Base-by-base conservation (phyloP, 2,329 filamentous ascomycete genomes). In the Hirsutella thompsonii region DNA sequence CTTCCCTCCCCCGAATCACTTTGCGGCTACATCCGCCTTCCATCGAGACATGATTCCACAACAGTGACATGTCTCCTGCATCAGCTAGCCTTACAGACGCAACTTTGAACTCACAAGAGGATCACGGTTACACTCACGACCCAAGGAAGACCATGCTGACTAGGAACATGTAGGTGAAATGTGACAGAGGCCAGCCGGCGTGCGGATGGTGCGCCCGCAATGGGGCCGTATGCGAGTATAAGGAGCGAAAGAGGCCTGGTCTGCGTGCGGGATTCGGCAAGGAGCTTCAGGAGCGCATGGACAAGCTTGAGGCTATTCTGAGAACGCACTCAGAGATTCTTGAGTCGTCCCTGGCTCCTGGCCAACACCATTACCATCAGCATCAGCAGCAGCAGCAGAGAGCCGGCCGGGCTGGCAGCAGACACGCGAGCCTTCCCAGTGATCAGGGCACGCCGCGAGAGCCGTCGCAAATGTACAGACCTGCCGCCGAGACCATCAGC, bases 131-230 rank as follows among this genome's bases (percentile, higher is more conserved):
- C n/a, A n/a, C n/a, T n/a, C n/a, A n/a, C n/a, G n/a, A n/a, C n/a
- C n/a, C n/a, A n/a, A n/a, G n/a, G n/a, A n/a, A n/a, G n/a, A n/a
- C n/a, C n/a, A 11, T 34, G n/a, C n/a, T 19, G 32, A 34, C 32
- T 18, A 16, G 30, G 11, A 33, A 19, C n/a, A 34, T 16, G 3
- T 18, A 79, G 76, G 78, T 82, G 21, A 83, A 83, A 70, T 84
- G 81, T 59, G 83, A 89, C 60, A 75, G 84, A 29, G 79, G 78
- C 5, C 81, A 86, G 52, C 83, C 83, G 2, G 75, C 77, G 5
- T 82, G 78, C 51, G 76, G 78, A 38, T 81, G 78, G 78, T 81
- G 78, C 51, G 74, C 62, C 47, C 74, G 76, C 43, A 81, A 82
- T 57, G 69, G 69, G 26, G 74, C 74, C 23, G 56, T 62, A 16